Conservation (phyloP, 345 rosid genomes). For the Erysimum cheiranthoides region DNA sequence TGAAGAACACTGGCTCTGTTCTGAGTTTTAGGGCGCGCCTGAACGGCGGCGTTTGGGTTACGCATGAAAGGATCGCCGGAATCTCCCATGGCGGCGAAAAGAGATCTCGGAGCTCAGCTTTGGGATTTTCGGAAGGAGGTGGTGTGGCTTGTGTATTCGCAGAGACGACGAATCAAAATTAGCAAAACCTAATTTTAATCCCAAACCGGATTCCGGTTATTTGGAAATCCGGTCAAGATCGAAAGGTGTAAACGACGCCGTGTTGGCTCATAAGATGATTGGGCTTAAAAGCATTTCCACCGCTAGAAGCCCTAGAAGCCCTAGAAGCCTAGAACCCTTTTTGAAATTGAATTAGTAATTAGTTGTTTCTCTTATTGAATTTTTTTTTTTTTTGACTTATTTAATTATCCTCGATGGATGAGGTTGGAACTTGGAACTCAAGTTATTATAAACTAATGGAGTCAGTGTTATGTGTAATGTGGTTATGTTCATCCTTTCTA, state of each 20-base stretch:
- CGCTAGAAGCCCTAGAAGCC: too few species aligned
- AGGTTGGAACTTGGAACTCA: too few species aligned
- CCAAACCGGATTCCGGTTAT: slow-evolving; percentile 17
- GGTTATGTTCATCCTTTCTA: too few species aligned
- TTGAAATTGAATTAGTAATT: too few species aligned
- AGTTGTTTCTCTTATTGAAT: too few species aligned
- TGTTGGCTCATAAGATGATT: too few species aligned
- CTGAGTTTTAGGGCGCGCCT: slow-evolving; percentile 83
- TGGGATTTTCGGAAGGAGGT: slow-evolving; percentile 41
- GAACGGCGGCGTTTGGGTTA: slow-evolving; percentile 81
- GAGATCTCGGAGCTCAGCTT: slow-evolving; percentile 41
- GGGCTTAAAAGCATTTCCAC: too few species aligned
- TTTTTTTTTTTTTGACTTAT: too few species aligned
- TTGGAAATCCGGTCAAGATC: background rate
- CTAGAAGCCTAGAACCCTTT: too few species aligned
- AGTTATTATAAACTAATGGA: too few species aligned
- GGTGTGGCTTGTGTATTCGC: background rate
- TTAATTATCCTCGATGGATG: too few species aligned
- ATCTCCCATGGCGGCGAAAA: slow-evolving; percentile 66
- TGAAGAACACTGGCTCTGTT: slow-evolving; percentile 93
- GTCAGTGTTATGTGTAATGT: too few species aligned
- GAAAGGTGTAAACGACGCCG: background rate
- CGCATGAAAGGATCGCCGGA: slow-evolving; percentile 84
- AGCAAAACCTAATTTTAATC: background rate
- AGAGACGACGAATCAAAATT: background rate